Percentiles rank a stretch among this genome's conserved stretches.
phyloP scores from a whole-genome alignment of 2,329 filamentous ascomycete genomes.

The Huntiella moniliformis region DNA sequence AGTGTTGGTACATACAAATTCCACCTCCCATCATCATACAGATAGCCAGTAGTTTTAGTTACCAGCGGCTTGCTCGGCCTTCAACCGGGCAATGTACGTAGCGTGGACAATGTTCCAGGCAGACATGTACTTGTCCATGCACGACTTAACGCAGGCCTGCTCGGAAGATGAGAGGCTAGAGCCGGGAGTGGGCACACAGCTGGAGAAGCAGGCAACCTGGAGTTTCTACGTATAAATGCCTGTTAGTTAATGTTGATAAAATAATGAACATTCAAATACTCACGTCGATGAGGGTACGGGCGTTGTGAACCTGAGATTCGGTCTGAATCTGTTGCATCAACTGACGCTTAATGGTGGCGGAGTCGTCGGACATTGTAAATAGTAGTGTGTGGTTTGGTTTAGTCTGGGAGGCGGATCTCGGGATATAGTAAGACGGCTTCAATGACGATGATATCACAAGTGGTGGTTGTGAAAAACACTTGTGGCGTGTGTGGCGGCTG shows the following conservation, averaged over 20 bases:
- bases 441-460: no score
- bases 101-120: constrained; percentile 59
- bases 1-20: background rate
- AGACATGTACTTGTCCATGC: constrained; percentile 73
- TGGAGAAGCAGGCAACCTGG: constrained; percentile 64
- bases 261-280: constrained; percentile 13
- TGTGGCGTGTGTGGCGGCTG: background rate
- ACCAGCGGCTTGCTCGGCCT: constrained; percentile 32
- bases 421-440: no score
- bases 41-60: background rate
- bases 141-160: constrained; percentile 50
- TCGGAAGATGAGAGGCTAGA: constrained; percentile 47
- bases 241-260: background rate
- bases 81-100: constrained; percentile 45
- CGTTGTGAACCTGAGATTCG: constrained; percentile 48
- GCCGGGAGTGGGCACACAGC: constrained; percentile 54
- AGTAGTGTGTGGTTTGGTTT: background rate
- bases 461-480: no score
- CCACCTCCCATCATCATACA: background rate
- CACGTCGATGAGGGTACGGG: constrained; percentile 52
- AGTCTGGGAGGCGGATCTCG: no score
- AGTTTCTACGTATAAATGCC: constrained; percentile 38
- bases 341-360: constrained; percentile 37
- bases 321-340: constrained; percentile 46
- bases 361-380: constrained; percentile 21